Conservation (phyloP, 2,329 filamentous ascomycete genomes). For the Neonectria faginata region DNA sequence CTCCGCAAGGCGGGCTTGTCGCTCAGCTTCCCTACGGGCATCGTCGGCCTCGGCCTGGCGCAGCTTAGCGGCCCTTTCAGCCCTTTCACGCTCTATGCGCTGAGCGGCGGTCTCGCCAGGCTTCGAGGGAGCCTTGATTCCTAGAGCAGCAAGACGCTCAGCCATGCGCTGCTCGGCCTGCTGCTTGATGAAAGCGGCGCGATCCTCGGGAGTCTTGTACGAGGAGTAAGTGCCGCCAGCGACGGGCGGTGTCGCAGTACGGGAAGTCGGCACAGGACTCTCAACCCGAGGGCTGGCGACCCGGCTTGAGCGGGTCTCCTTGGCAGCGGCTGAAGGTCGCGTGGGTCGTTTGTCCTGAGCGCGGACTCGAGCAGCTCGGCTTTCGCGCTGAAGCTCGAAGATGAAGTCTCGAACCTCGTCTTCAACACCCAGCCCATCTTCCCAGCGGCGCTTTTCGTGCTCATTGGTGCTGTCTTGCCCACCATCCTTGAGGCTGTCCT, state of each 20-base stretch:
- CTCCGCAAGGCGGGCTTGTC: constrained; percentile 83
- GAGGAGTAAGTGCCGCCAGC: constrained; percentile 78
- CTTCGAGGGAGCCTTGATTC: constrained; percentile 86
- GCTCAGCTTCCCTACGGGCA: constrained; percentile 85
- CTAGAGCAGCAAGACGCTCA: constrained; percentile 91
- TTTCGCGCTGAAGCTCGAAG: constrained; percentile 91
- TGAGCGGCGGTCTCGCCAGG: constrained; percentile 84
- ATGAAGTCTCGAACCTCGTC: constrained; percentile 98
- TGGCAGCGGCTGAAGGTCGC: constrained; percentile 54
- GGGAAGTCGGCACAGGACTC: constrained; percentile 65
- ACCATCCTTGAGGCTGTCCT: constrained; percentile 88
- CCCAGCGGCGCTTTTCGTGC: constrained; percentile 93
- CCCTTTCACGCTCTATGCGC: constrained; percentile 86
- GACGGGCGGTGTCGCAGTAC: constrained; percentile 59
- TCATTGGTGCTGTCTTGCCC: constrained; percentile 80
- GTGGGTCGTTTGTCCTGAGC: constrained; percentile 66
- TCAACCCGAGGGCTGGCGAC: constrained; percentile 61
- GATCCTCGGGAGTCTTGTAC: constrained; percentile 91
- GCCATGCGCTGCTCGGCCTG: constrained; percentile 98
- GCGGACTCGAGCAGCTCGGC: constrained; percentile 78
- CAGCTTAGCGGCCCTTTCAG: constrained; percentile 87
- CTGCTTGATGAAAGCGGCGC: constrained; percentile 95
- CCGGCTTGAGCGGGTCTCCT: constrained; percentile 57
- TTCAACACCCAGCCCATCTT: constrained; percentile 94
- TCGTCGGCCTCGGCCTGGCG: constrained; percentile 95